phyloP scores from a whole-genome alignment of 805 yeast species.

The Wickerhamiella domercqiae region DNA sequence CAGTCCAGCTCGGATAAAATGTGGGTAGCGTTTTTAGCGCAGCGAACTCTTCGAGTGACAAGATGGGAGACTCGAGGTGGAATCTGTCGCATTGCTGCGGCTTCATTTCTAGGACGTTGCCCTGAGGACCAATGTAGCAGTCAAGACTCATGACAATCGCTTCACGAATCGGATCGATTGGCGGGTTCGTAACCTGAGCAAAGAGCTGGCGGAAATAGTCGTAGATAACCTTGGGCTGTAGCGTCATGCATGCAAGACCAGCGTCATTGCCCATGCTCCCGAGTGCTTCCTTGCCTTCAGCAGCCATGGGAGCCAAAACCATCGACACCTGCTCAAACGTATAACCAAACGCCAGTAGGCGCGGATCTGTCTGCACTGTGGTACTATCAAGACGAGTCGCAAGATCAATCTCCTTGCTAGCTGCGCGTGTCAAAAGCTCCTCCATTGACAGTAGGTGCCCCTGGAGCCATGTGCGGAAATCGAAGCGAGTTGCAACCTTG shows the following conservation, averaged over 20 bases:
- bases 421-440: slow-evolving; percentile 51
- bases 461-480: slow-evolving; percentile 85
- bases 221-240: slow-evolving; percentile 77
- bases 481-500: slow-evolving; percentile 64
- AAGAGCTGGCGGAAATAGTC: slow-evolving; percentile 92
- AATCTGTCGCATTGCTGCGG: slow-evolving; percentile 84
- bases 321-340: slow-evolving; percentile 83
- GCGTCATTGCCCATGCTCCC: slow-evolving; percentile 99
- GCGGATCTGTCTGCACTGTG: slow-evolving; percentile 64
- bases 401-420: slow-evolving; percentile 24
- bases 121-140: slow-evolving; percentile 98
- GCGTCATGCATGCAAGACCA: slow-evolving; percentile 86
- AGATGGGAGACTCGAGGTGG: slow-evolving; percentile 66
- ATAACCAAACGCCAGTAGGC: slow-evolving; percentile 77
- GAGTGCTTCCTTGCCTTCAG: slow-evolving; percentile 79
- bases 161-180: slow-evolving; percentile 96
- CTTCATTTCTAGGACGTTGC: slow-evolving; percentile 83
- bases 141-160: slow-evolving; percentile 93
- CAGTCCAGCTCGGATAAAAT: slow-evolving; percentile 78
- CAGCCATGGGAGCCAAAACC: slow-evolving; percentile 84
- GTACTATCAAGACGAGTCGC: slow-evolving; percentile 16
- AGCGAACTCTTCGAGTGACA: slow-evolving; percentile 53
- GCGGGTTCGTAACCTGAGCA: slow-evolving; percentile 98
- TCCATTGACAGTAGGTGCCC: slow-evolving; percentile 76
- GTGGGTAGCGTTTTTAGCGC: slow-evolving; percentile 59